Base-by-base conservation (phyloP, 805 yeast genomes). In the Komagataella kurtzmanii region DNA sequence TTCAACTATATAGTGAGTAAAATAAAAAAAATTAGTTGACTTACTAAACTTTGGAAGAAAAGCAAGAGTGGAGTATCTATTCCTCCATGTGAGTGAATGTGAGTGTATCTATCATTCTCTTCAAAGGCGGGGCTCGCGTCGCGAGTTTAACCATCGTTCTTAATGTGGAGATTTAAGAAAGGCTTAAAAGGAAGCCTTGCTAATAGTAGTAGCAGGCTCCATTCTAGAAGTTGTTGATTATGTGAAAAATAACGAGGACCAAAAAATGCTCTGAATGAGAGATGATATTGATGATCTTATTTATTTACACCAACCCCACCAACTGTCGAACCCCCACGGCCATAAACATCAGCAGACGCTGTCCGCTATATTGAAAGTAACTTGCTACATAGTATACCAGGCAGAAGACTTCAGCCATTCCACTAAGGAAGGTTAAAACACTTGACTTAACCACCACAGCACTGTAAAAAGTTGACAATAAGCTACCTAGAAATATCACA, bases 301-400 rank as follows among this genome's bases (percentile, higher is more conserved):
- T 3, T 21, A 21, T 21, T 21, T 21, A 21, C 23, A 21, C 23
- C 6, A 21, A 3, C 23, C 23, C 6, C 23, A 21, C 23, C 23
- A 21, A 21, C 6, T 21, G 23, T 21, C 6, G 23, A 21, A 5
- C 23, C 6, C 6, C 23, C 6, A 21, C 3, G 23, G 23, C 6
- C 23, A 21, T 21, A 6, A 21, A 21, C 23, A 21, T 21, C 23
- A 21, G 6, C 6, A 21, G 23, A 6, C 23, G 23, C 23, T 21
- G 23, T 21, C 23, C 23, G 23, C 23, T 21, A 6, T 21, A 21
- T 30, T 99, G 99, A 75, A 93, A 91, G 66, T 93, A 93, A 60
- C 96, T 86, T 46, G 91, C 74, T 0, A 93, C 83, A 65, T 93
- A 93, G 73, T 90, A 90, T 4, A 88, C 60, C n/a, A 93, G 89